Base-by-base conservation (phyloP, 257 asterid genomes). In the Solanum pinnatisectum region DNA sequence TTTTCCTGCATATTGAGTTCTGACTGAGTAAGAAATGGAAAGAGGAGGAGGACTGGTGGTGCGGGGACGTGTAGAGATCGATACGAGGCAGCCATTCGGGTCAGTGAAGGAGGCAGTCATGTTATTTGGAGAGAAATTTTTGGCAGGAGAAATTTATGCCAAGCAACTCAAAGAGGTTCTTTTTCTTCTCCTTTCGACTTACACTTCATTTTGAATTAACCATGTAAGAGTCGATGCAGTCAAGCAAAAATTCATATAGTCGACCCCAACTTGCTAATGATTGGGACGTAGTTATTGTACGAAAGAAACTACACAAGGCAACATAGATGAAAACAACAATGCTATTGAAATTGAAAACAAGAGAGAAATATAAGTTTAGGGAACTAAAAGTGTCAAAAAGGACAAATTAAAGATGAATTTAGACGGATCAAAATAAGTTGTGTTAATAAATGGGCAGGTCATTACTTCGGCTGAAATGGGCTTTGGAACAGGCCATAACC, bases 51-150 rank as follows among this genome's bases (percentile, higher is more conserved):
- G 88, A 32, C 87, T 95, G 92, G 94, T 93, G 94, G 95, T 94
- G 90, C 89, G 97, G 85, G 99, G 98, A 65, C 90, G 99, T 4
- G 99, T 93, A 5, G 98, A 93, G 94, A 96, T 96, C 73, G 98
- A 96, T 90, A 96, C 88, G 89, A 92, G 98, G 39, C 94, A 89
- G 82, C 98, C 99, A 32, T 96, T 95, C 40, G 90, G 94, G 10
- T 96, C 99, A 1, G 99, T 96, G 25, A 94, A 91, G 78, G 99
- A 96, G 87, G 99, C 99, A 3, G 95, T 96, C 33, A n/a, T 87
- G 87, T 81, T 96, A 88, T 96, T 96, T 27, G 98, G 99, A 22
- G 99, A 96, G 70, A 96, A 92, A 77, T 92, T 95, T 63, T 91
- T 94, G 4, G 99, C 95, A 1, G 95, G 95, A 27, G 97, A 96